These are phyloP conservation scores for Prosopis cineraria DNA, from an alignment of 306 rosid species.

Conservation along the genomic window DNA sequence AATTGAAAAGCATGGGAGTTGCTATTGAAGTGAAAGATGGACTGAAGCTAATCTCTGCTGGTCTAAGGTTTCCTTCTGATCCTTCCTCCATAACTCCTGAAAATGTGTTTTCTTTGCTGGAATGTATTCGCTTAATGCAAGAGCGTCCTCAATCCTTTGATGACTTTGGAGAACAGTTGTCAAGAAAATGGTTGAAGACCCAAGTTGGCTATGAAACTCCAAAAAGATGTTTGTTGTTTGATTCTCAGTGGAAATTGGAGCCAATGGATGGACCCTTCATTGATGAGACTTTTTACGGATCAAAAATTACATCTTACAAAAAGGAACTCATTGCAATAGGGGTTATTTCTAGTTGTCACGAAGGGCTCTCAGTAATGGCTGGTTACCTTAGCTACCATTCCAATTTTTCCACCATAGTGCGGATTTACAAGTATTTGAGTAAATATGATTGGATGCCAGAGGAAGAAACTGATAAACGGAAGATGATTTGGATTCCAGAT, in stretches of 20 bases:
- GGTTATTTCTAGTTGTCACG: slow-evolving; percentile 42
- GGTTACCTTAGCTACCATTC: slow-evolving; percentile 41
- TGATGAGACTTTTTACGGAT: slow-evolving; percentile 56
- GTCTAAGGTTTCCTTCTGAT: slow-evolving; percentile 49
- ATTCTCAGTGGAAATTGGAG: slow-evolving; percentile 45
- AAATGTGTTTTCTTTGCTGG: slow-evolving; percentile 55
- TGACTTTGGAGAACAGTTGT: slow-evolving; percentile 41
- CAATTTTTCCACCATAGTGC: slow-evolving; percentile 39
- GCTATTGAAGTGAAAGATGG: slow-evolving; percentile 53
- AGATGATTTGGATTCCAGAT: slow-evolving; percentile 61
- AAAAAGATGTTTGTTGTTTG: slow-evolving; percentile 51
- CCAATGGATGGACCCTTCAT: slow-evolving; percentile 71
- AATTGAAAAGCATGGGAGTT: slow-evolving; percentile 64
- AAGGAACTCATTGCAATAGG: slow-evolving; percentile 62
- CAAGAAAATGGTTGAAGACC: slow-evolving; percentile 68
- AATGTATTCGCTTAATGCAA: slow-evolving; percentile 44
- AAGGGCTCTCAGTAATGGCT: slow-evolving; percentile 53
- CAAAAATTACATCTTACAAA: slow-evolving; percentile 43
- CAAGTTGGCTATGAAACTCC: slow-evolving; percentile 59
- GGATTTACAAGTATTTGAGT: slow-evolving; percentile 53
- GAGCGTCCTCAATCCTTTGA: slow-evolving; percentile 21
- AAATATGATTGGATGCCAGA: slow-evolving; percentile 49
- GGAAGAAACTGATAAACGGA: slow-evolving; percentile 35
- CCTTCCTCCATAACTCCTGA: slow-evolving; percentile 39
- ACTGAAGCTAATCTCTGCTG: slow-evolving; percentile 41